Conservation (phyloP, 148 eudicot genomes). For the Heliamphora exappendiculata region DNA sequence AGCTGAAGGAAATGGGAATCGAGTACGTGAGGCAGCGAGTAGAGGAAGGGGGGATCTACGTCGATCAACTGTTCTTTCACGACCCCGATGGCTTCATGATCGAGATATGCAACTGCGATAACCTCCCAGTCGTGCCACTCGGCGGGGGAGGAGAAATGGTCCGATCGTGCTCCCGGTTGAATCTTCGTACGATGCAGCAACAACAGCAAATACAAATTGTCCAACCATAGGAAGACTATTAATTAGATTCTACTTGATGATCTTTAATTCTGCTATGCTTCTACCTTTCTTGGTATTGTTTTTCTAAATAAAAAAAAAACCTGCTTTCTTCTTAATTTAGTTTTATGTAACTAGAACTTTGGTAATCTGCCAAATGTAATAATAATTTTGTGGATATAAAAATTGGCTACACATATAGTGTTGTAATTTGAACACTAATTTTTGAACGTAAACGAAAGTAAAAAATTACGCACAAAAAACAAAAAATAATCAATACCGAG, state of each 20-base stretch:
- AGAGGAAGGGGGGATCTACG: slow-evolving; percentile 67
- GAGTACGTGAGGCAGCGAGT: slow-evolving; percentile 44
- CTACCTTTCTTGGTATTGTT: background rate
- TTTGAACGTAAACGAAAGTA: no score
- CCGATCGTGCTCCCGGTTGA: slow-evolving; percentile 53
- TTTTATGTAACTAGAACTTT: no score
- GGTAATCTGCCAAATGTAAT: no score
- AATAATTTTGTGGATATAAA: no score
- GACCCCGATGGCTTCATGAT: slow-evolving; percentile 95
- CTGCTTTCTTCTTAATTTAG: no score
- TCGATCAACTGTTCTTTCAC: slow-evolving; percentile 82
- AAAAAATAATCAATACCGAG: no score
- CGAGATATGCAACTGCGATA: slow-evolving; percentile 82
- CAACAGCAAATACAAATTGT: slow-evolving; percentile 34
- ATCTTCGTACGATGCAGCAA: slow-evolving; percentile 31
- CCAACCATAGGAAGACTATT: slow-evolving; percentile 7
- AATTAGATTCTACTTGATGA: background rate
- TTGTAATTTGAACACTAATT: no score
- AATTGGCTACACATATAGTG: no score
- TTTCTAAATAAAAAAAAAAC: background rate
- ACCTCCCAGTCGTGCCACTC: slow-evolving; percentile 59
- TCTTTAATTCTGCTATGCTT: background rate
- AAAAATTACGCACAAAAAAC: no score
- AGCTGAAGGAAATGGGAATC: slow-evolving; percentile 62
- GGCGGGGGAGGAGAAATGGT: slow-evolving; percentile 53